A percentile compares a stretch with the other conserved stretches of the same genome.
phyloP scores from a whole-genome alignment of 208 protist species.

The Acanthamoeba polyphaga region DNA sequence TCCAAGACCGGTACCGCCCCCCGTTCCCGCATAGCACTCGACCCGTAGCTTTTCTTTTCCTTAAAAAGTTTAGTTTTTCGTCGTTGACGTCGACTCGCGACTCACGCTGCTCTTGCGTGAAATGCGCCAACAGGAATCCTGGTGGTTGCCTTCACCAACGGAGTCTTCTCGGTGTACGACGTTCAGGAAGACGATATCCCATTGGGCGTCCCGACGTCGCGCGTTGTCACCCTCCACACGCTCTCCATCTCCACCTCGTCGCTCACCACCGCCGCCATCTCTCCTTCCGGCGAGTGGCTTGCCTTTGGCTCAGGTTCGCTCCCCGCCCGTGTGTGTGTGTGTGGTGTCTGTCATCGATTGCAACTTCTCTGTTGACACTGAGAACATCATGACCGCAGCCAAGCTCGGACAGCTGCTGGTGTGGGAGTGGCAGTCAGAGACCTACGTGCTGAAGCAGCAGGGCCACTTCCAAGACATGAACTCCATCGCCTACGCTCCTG shows the following conservation, averaged over 20 bases:
- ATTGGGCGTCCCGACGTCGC: neutral
- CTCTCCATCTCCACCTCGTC: slow-evolving; percentile 82
- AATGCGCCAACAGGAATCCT: slow-evolving; percentile 77
- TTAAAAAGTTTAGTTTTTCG: neutral
- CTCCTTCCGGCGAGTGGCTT: slow-evolving; percentile 92
- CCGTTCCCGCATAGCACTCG: neutral
- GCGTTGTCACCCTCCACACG: slow-evolving; percentile 58
- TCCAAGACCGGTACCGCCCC: neutral
- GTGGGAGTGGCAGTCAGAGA: slow-evolving; percentile 95
- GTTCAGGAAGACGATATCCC: slow-evolving; percentile 82
- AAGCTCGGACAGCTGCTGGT: slow-evolving; percentile 92
- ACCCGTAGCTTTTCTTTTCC: neutral
- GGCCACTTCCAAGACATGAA: slow-evolving; percentile 90
- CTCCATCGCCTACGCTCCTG: slow-evolving; percentile 87
- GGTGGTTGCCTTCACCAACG: slow-evolving; percentile 88
- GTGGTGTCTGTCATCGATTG: neutral
- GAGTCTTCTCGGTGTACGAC: slow-evolving; percentile 91
- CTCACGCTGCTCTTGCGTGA: neutral
- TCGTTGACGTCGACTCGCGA: neutral
- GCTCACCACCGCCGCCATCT: slow-evolving; percentile 87
- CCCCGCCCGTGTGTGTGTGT: neutral
- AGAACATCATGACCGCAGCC: neutral
- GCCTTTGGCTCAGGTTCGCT: slow-evolving; percentile 87
- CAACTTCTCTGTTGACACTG: neutral
- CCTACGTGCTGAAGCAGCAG: slow-evolving; percentile 88